These are phyloP conservation scores for Acanthamoeba healyi DNA, from an alignment of 208 protist species.

Conservation along the genomic window DNA sequence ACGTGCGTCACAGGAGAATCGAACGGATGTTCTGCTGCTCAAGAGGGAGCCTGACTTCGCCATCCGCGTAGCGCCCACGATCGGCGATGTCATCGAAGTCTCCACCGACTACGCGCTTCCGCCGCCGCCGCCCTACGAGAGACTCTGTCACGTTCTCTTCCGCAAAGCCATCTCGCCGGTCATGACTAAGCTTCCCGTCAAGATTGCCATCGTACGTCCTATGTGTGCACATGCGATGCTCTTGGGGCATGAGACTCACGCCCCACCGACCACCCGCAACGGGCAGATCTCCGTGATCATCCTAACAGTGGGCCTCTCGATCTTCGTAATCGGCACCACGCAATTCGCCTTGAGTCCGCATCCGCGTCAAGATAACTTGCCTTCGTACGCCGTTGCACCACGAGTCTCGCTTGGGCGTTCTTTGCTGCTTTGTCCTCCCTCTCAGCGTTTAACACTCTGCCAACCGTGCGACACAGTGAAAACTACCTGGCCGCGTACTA, in stretches of 20 bases:
- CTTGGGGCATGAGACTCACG: neutral
- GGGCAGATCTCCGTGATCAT: neutral
- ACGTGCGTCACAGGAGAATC: slow-evolving; percentile 5
- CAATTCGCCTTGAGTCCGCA: neutral
- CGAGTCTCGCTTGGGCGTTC: no score
- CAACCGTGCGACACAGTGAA: no score
- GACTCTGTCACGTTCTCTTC: neutral
- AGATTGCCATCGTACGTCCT: neutral
- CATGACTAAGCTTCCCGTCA: slow-evolving; percentile 11
- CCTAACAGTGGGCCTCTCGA: neutral
- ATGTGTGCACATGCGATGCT: neutral
- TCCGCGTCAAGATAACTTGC: slow-evolving; percentile 5
- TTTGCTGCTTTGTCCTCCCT: no score
- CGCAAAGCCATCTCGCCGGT: slow-evolving; percentile 27
- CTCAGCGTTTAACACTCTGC: no score
- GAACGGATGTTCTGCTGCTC: neutral
- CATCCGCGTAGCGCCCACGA: neutral
- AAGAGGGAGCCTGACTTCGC: neutral
- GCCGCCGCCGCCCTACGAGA: neutral
- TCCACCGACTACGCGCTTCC: neutral
- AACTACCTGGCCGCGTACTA: slow-evolving; percentile 3
- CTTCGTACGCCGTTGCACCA: neutral
- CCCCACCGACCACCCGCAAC: neutral
- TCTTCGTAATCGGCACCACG: neutral
- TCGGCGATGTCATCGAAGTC: slow-evolving; percentile 25